Evolutionary conservation across 805 yeast genomes (phyloP), one percentile per base, ranked within the genome.

Genomic region (Saturnispora silvae): DNA sequence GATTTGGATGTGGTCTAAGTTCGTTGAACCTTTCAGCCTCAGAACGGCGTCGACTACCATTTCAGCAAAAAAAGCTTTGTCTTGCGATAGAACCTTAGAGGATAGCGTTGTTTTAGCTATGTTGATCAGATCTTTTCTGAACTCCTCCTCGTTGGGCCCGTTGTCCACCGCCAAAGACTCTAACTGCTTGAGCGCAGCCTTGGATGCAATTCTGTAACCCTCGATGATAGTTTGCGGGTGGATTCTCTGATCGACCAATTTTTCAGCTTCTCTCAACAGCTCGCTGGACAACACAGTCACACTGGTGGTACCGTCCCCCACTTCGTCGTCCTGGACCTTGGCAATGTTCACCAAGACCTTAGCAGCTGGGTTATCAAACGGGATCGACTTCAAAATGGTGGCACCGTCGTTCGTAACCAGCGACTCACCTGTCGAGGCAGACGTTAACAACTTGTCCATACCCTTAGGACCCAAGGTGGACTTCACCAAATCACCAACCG

Each of bases 331-430:
- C 64, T 89, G 98, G 3, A 95, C 86, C 57, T 94, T 80, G 14
- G 96, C 82, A 40, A 89, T 82, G 56, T 89, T 95, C 37, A 89
- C 98, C 48, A 89, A 65, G 42, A 89, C 87, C 59, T 85, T 86
- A 10, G 98, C 98, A 9, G 99, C 98, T 8, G 99, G 98, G 53
- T 92, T 98, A 19, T 92, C 96, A 39, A 92, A 94, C 54, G 92
- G 98, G 47, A 92, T 64, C 40, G 92, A 68, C 56, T 81, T 84
- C 57, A 92, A 67, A 50, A 92, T 89, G 2, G 99, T 92, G 28
- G 98, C 98, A 48, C 98, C 98, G 57, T 92, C 98, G 59, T 92
- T 92, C 30, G 99, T 89, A 27, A 92, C 87, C 53, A 87, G 54
- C 3, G 92, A 69, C 38, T 68, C 68, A 33, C 83, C 84, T 30